Evolutionary conservation across 768 basidiomycete genomes (phyloP).

Genomic region (Psilocybe sp.): DNA sequence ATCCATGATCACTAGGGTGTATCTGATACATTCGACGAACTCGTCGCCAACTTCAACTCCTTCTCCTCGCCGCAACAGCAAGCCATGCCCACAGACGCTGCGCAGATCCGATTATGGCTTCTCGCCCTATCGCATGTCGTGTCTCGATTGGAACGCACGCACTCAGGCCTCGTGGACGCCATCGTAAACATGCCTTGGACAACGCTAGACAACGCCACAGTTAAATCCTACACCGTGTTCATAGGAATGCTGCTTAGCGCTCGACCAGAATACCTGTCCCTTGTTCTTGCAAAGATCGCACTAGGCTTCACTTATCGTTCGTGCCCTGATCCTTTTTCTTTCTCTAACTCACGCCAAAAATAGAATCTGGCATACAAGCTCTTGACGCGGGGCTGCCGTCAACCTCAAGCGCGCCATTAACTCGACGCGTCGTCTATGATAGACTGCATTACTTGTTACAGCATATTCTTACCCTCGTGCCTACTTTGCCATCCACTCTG

Average conservation of each 20-base stretch:
- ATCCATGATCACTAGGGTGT: conserved; percentile 46
- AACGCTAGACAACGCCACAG: conserved; percentile 80
- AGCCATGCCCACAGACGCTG: conserved; percentile 31
- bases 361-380: conserved; percentile 73
- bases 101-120: conserved; percentile 77
- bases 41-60: conserved; percentile 80
- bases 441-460: conserved; percentile 84
- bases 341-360: conserved; percentile 7
- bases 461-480: conserved; percentile 86
- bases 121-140: conserved; percentile 89
- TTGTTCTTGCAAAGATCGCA: conserved; percentile 78
- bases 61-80: conserved; percentile 16
- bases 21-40: conserved; percentile 78
- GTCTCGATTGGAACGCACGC: conserved; percentile 80
- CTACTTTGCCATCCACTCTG: conserved; percentile 85
- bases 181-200: conserved; percentile 90
- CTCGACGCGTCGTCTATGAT: conserved; percentile 80
- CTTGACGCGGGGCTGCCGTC: conserved; percentile 58
- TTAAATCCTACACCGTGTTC: conserved; percentile 86
- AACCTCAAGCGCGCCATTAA: conserved; percentile 66
- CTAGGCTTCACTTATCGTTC: conserved; percentile 88
- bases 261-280: conserved; percentile 84
- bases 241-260: conserved; percentile 91
- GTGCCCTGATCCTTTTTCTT: conserved; percentile 26
- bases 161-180: conserved; percentile 80